These are phyloP conservation scores for Colletotrichum zoysiae DNA, from an alignment of 2,329 filamentous ascomycete species.

Conservation along the genomic window DNA sequence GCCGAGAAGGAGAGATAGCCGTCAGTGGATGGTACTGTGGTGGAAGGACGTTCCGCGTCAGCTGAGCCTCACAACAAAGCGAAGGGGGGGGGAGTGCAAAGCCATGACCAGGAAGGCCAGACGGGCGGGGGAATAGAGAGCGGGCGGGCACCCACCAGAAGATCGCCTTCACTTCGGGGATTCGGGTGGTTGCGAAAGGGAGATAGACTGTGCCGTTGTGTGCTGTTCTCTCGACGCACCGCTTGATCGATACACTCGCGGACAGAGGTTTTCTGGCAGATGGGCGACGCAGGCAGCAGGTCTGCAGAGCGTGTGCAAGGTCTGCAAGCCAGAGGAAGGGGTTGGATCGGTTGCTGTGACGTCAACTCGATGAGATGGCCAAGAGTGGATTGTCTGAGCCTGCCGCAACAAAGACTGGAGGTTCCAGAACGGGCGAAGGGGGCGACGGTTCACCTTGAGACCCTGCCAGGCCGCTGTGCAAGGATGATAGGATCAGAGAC, in stretches of 20 bases:
- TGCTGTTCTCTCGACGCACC: conserved; percentile 30
- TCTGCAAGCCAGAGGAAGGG: conserved; percentile 25
- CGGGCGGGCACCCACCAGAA: conserved; percentile 35
- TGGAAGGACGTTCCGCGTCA: conserved; percentile 26
- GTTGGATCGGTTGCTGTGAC: conserved; percentile 28
- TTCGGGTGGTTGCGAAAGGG: conserved; percentile 14
- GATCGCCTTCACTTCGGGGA: conserved; percentile 30
- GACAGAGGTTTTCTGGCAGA: conserved; percentile 25
- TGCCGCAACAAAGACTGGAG: conserved; percentile 21
- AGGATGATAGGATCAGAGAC: conserved; percentile 33
- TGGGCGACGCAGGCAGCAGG: conserved; percentile 24
- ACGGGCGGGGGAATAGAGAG: conserved; percentile 23
- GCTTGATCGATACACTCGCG: conserved; percentile 19
- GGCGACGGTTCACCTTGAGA: conserved; percentile 29
- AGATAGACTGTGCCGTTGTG: conserved; percentile 15
- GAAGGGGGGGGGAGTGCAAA: conserved; percentile 17
- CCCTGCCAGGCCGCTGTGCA: conserved; percentile 29
- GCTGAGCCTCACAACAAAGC: conserved; percentile 16
- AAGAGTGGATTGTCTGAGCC: conserved; percentile 19
- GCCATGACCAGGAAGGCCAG: conserved; percentile 24
- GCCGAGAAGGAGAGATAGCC: conserved; percentile 35
- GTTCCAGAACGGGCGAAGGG: conserved; percentile 38
- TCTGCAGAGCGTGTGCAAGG: conserved; percentile 24
- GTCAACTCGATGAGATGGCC: conserved; percentile 26
- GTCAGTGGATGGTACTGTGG: conserved; percentile 33